Evolutionary conservation across 768 basidiomycete species (phyloP).

Genomic region (Lentinula sp.): DNA sequence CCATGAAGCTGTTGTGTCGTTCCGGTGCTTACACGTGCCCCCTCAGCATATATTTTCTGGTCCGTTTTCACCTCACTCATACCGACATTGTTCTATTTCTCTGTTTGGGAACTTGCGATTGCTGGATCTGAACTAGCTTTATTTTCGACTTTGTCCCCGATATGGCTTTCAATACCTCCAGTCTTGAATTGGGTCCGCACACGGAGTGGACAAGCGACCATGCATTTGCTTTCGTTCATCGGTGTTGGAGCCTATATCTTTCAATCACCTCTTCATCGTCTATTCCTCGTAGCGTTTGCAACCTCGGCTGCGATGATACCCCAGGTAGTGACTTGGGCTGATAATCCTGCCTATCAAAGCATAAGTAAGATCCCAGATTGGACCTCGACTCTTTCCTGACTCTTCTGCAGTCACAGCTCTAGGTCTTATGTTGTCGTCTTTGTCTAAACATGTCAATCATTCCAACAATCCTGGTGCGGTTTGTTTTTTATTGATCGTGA

Average conservation of each 20-base stretch:
- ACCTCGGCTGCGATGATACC: conserved; percentile 44
- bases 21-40: conserved; percentile 3
- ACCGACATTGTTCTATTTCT: conserved; percentile 85
- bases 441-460: conserved; percentile 74
- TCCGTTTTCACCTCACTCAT: conserved; percentile 75
- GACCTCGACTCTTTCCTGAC: background rate
- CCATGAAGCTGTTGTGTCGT: background rate
- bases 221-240: conserved; percentile 44
- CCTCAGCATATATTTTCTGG: conserved; percentile 73
- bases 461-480: conserved; percentile 70
- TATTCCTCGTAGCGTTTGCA: conserved; percentile 52
- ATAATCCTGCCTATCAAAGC: conserved; percentile 39
- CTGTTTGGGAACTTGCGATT: conserved; percentile 84
- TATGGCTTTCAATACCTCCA: conserved; percentile 44
- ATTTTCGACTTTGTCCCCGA: conserved; percentile 64
- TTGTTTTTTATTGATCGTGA: background rate
- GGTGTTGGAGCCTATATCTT: conserved; percentile 50
- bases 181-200: conserved; percentile 41
- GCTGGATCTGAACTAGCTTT: conserved; percentile 78
- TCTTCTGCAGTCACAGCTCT: conserved; percentile 49
- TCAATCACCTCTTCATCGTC: conserved; percentile 44
- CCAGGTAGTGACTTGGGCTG: conserved; percentile 47
- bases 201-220: conserved; percentile 37
- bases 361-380: conserved; percentile 29
- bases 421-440: conserved; percentile 59